Evolutionary conservation across 176 grass and related monocot species (phyloP).

Genomic region (Juncus effusus): DNA sequence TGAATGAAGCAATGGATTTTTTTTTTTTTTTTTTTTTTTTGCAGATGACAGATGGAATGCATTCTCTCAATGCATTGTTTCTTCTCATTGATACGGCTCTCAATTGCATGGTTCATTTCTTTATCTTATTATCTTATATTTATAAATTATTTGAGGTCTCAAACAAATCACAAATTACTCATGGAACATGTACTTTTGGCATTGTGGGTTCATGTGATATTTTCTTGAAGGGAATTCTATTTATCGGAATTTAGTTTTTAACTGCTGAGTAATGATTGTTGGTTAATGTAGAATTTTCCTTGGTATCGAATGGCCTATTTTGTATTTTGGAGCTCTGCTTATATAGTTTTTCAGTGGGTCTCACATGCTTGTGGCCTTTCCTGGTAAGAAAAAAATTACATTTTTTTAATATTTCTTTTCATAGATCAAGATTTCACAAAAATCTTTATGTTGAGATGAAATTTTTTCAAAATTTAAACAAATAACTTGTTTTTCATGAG

Average conservation of each 20-base stretch:
- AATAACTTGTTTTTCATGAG: not conserved
- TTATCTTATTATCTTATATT: not conserved
- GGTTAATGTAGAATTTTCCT: conserved; percentile 67
- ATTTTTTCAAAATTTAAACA: conserved; percentile 1
- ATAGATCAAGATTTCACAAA: not conserved
- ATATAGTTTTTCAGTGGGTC: conserved; percentile 83
- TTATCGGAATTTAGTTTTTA: not conserved
- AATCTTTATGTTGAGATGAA: conserved; percentile 2
- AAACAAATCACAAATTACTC: not conserved
- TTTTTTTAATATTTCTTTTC: conserved; percentile 6
- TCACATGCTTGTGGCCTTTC: conserved; percentile 61
- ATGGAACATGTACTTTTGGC: not conserved
- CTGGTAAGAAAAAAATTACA: conserved; percentile 43
- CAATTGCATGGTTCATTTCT: conserved; percentile 59
- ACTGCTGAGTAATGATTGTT: conserved; percentile 19
- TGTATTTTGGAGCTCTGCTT: conserved; percentile 75
- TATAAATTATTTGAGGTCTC: not conserved
- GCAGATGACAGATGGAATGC: conserved; percentile 78
- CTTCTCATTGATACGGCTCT: conserved; percentile 72
- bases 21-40: conserved; percentile 7
- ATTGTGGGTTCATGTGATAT: conserved; percentile 13
- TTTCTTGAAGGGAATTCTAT: not conserved
- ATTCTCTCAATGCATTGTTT: conserved; percentile 69
- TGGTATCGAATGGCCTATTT: conserved; percentile 85
- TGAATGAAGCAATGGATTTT: not conserved